A percentile compares a stretch with the other conserved stretches of the same genome.
These are phyloP conservation scores for Diphasiastrum complanatum DNA, from an alignment of 83 land plant species.

Conservation along the genomic window DNA sequence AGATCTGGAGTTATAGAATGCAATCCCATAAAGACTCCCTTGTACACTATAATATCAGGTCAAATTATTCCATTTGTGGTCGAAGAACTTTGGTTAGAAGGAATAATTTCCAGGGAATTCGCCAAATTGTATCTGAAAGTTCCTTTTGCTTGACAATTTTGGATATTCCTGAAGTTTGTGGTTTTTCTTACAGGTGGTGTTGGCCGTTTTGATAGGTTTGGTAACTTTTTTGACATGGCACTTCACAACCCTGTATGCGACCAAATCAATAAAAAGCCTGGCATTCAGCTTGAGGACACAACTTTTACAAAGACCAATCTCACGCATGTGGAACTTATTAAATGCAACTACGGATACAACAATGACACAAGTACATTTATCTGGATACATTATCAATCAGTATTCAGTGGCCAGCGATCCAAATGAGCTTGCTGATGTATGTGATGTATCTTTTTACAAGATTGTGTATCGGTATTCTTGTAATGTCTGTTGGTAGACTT, in stretches of 20 bases:
- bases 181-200: slow-evolving; percentile 71
- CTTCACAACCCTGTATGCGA: slow-evolving; percentile 62
- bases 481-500: too few relatives aligned
- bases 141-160: too few relatives aligned
- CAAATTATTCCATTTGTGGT: too few relatives aligned
- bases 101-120: too few relatives aligned
- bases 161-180: too few relatives aligned
- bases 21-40: too few relatives aligned
- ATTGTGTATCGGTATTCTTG: too few relatives aligned
- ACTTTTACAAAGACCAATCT: slow-evolving; percentile 63
- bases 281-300: slow-evolving; percentile 68
- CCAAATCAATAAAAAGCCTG: slow-evolving; percentile 55
- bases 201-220: slow-evolving; percentile 69
- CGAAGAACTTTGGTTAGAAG: too few relatives aligned
- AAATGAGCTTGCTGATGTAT: slow-evolving; percentile 13
- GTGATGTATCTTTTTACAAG: background rate
- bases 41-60: too few relatives aligned
- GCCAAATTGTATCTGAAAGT: too few relatives aligned
- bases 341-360: slow-evolving; percentile 66
- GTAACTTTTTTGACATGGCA: slow-evolving; percentile 79
- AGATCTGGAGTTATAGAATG: too few relatives aligned
- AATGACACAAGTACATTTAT: slow-evolving; percentile 54
- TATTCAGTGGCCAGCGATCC: slow-evolving; percentile 28
- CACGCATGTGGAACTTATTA: slow-evolving; percentile 65
- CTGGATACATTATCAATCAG: slow-evolving; percentile 46